Evolutionary conservation across 169 alveolate genomes (phyloP).

Genomic region (Plasmodium knowlesi): DNA sequence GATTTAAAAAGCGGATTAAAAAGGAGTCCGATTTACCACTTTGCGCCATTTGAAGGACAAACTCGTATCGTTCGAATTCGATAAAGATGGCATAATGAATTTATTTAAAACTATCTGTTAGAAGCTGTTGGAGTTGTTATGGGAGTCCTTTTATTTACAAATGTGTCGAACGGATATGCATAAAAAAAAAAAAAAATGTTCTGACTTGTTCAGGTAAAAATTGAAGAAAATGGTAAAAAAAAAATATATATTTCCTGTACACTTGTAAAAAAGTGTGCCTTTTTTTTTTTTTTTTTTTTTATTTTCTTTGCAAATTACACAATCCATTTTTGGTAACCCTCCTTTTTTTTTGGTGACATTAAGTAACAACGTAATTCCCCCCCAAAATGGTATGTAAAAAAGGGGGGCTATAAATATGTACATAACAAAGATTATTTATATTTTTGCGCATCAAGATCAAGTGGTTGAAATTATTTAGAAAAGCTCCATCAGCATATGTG

Average conservation of each 20-base stretch:
- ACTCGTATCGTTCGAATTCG: neutral
- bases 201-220: conserved; percentile 8
- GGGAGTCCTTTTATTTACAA: neutral
- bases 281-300: neutral
- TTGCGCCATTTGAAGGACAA: neutral
- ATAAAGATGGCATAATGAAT: neutral
- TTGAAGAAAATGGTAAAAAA: neutral
- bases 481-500: neutral
- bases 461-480: neutral
- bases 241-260: neutral
- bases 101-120: neutral
- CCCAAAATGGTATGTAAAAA: neutral
- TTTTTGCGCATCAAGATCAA: neutral
- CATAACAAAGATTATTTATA: neutral
- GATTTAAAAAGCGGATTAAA: neutral
- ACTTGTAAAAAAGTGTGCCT: neutral
- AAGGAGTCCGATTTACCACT: neutral
- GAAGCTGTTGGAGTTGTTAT: neutral
- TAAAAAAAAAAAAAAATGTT: neutral
- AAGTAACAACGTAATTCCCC: neutral
- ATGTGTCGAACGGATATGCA: neutral
- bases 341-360: neutral
- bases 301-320: neutral
- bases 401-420: neutral
- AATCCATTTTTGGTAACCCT: neutral